A percentile compares a stretch with the other conserved stretches of the same genome.
phyloP scores from a whole-genome alignment of 2,329 filamentous ascomycete species.

The Stylonectria norvegica region DNA sequence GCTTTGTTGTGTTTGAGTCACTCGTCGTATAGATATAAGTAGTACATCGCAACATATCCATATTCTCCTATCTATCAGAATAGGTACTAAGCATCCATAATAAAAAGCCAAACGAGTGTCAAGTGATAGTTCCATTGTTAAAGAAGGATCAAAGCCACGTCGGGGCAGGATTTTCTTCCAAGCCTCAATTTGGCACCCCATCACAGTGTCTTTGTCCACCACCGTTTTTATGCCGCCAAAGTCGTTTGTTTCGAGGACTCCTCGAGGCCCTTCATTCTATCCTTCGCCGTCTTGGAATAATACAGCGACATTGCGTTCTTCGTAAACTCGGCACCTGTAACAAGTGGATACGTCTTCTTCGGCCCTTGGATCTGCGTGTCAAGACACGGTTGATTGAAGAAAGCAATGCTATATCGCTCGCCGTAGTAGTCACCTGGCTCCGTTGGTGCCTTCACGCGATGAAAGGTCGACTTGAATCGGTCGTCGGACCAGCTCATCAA shows the following conservation, averaged over 20 bases:
- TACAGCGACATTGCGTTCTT: conserved; percentile 10
- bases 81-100: not conserved
- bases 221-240: not conserved
- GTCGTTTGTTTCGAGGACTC: not conserved
- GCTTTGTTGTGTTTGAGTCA: not conserved
- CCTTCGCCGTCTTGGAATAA: conserved; percentile 1
- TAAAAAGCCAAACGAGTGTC: not conserved
- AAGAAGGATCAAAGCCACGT: not conserved
- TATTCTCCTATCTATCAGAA: not conserved
- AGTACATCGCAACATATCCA: not conserved
- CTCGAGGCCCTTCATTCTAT: not conserved
- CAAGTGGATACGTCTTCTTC: conserved; percentile 56
- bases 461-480: conserved; percentile 63
- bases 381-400: conserved; percentile 61
- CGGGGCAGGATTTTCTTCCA: not conserved
- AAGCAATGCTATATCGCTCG: conserved; percentile 62
- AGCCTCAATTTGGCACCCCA: not conserved
- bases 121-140: not conserved
- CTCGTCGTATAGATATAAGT: not conserved
- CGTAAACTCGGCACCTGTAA: conserved; percentile 61
- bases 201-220: not conserved
- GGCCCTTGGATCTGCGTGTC: conserved; percentile 59
- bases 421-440: conserved; percentile 56
- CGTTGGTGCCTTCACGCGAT: conserved; percentile 59
- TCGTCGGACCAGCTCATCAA: conserved; percentile 67